Conservation (phyloP, 768 basidiomycete genomes). For the Kondoa malvinella region DNA sequence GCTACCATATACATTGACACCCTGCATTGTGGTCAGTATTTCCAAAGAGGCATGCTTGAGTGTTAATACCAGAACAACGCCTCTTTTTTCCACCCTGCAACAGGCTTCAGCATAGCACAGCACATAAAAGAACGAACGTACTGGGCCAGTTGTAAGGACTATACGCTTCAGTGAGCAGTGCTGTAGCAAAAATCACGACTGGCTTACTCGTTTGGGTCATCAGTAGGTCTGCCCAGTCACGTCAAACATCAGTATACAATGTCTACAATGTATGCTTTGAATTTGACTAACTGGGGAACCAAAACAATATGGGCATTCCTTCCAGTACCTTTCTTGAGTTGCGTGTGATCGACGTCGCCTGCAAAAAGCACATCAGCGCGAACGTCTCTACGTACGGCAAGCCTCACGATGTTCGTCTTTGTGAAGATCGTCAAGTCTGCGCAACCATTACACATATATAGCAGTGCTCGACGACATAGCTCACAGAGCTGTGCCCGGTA, state of each 20-base stretch:
- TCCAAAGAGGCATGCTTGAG: too few relatives aligned
- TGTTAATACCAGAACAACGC: not conserved
- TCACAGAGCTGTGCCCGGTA: not conserved
- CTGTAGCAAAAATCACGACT: not conserved
- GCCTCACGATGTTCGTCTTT: not conserved
- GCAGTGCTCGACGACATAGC: not conserved
- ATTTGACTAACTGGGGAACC: too few relatives aligned
- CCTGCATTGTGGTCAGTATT: too few relatives aligned
- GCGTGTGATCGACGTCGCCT: not conserved
- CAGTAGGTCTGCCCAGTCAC: not conserved
- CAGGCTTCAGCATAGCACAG: too few relatives aligned
- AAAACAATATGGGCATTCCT: not conserved
- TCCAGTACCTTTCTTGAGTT: not conserved
- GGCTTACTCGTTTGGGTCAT: not conserved
- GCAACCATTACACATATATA: not conserved
- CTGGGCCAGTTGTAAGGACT: not conserved
- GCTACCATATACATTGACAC: not conserved
- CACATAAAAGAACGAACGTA: too few relatives aligned
- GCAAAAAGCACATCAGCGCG: not conserved
- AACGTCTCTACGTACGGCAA: not conserved
- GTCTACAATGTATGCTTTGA: too few relatives aligned
- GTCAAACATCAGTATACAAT: not conserved
- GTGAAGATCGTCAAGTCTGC: not conserved
- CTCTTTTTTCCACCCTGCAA: not conserved
- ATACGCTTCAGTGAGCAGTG: not conserved